A percentile compares a stretch with the other conserved stretches of the same genome.
Evolutionary conservation across 139 green algal species (phyloP).

Genomic region (Coccomyxa sp.): DNA sequence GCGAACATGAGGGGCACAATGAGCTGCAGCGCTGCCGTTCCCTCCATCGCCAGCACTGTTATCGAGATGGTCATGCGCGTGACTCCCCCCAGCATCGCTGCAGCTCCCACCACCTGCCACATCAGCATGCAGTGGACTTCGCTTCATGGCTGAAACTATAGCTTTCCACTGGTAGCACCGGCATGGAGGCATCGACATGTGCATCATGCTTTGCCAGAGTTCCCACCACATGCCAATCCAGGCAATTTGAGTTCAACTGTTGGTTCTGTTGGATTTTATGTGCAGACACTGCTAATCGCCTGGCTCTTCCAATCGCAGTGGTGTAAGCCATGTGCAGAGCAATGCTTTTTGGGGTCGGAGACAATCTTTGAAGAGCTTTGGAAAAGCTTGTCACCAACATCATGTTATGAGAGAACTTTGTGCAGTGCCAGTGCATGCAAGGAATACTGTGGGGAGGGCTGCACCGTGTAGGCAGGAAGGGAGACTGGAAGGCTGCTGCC

Average conservation of each 20-base stretch:
- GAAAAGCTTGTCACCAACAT: no score
- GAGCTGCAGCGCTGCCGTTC: slow-evolving; percentile 47
- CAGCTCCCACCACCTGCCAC: slow-evolving; percentile 16
- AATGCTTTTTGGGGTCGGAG: no score
- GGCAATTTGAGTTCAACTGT: no score
- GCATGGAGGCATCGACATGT: not conserved
- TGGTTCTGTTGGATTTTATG: no score
- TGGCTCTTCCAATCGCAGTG: no score
- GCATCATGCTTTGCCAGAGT: not conserved
- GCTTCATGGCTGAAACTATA: not conserved
- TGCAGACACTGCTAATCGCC: no score
- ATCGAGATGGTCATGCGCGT: slow-evolving; percentile 70
- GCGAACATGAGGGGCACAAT: slow-evolving; percentile 64
- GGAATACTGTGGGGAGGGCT: not conserved
- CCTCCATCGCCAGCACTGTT: slow-evolving; percentile 74
- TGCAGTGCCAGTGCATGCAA: no score
- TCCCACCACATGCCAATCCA: not conserved
- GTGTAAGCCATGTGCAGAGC: no score
- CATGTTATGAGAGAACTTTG: no score
- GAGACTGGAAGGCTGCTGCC: slow-evolving; percentile 23
- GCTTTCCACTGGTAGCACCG: no score
- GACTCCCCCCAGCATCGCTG: slow-evolving; percentile 33
- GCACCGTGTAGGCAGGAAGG: slow-evolving; percentile 56
- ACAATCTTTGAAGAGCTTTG: no score
- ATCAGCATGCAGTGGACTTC: not conserved